Evolutionary conservation across 192 early-diverging fungal species (phyloP).

Genomic region (Funneliformis geosporum): DNA sequence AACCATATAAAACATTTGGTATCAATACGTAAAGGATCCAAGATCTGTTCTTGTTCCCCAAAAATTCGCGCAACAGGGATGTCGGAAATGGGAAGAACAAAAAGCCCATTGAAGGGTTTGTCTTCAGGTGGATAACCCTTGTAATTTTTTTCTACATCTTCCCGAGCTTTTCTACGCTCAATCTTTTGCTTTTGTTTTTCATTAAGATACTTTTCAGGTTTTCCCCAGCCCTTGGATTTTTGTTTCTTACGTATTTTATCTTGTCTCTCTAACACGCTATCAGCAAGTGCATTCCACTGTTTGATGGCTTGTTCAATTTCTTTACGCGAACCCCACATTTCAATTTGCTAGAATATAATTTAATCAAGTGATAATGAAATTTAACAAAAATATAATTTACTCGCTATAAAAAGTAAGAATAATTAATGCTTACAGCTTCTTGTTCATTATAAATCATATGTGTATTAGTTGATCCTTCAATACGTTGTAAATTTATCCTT

Average conservation of each 20-base stretch:
- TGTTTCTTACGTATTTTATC: not conserved
- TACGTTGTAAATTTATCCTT: conserved; percentile 27
- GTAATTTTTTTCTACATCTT: conserved; percentile 35
- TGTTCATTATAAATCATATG: conserved; percentile 38
- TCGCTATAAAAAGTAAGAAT: not conserved
- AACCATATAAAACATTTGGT: conserved; percentile 44
- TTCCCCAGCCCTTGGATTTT: conserved; percentile 39
- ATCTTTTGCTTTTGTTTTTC: conserved; percentile 27
- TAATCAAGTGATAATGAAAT: not conserved
- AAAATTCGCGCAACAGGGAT: conserved; percentile 35
- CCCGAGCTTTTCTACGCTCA: conserved; percentile 30
- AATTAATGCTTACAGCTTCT: conserved; percentile 18
- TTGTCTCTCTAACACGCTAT: conserved; percentile 3
- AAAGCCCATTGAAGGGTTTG: conserved; percentile 29
- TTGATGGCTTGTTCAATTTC: conserved; percentile 32
- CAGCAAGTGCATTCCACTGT: conserved; percentile 31
- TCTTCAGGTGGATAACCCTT: conserved; percentile 16
- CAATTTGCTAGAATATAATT: conserved; percentile 36
- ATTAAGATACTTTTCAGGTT: conserved; percentile 41
- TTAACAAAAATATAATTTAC: not conserved
- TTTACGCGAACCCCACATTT: conserved; percentile 39
- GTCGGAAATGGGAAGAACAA: conserved; percentile 33
- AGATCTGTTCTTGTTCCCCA: conserved; percentile 34
- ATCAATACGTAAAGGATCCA: conserved; percentile 39
- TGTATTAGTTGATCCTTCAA: conserved; percentile 31